Conservation (phyloP, 495 filamentous ascomycete species). For the Trichoderma gamsii region DNA sequence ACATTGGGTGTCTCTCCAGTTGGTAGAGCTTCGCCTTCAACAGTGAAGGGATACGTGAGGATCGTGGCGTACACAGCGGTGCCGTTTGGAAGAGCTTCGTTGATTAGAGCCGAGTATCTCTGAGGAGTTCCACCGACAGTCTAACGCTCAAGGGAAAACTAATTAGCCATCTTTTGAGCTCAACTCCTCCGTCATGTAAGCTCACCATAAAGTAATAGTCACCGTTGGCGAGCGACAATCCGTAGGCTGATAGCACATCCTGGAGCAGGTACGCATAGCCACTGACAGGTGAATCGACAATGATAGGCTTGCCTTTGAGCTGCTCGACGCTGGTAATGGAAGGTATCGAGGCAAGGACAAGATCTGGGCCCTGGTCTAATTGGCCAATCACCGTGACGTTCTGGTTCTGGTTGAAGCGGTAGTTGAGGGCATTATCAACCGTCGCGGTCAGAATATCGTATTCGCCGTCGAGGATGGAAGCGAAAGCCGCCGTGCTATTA, state of each 20-base stretch:
- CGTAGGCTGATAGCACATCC: conserved; percentile 23
- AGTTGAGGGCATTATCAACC: conserved; percentile 26
- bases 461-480: conserved; percentile 22
- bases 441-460: conserved; percentile 29
- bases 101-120: conserved; percentile 24
- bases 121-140: conserved; percentile 25
- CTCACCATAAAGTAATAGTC: conserved; percentile 27
- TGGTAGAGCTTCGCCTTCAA: conserved; percentile 17
- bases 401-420: conserved; percentile 26
- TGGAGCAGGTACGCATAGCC: conserved; percentile 27
- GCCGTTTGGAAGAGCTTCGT: conserved; percentile 25
- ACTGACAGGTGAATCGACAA: conserved; percentile 27
- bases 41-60: conserved; percentile 27
- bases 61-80: conserved; percentile 28
- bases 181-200: no score
- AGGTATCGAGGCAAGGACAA: conserved; percentile 23
- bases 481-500: conserved; percentile 26
- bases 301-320: conserved; percentile 24
- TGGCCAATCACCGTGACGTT: conserved; percentile 26
- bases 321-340: conserved; percentile 25
- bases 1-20: conserved; percentile 22
- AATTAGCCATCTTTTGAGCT: no score
- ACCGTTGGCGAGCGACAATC: conserved; percentile 18
- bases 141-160: conserved; percentile 17
- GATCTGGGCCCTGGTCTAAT: conserved; percentile 26